A percentile compares a stretch with the other conserved stretches of the same genome.
Evolutionary conservation across 1,139 yeast species (phyloP).

Genomic region (Petasospora rhodanensis): DNA sequence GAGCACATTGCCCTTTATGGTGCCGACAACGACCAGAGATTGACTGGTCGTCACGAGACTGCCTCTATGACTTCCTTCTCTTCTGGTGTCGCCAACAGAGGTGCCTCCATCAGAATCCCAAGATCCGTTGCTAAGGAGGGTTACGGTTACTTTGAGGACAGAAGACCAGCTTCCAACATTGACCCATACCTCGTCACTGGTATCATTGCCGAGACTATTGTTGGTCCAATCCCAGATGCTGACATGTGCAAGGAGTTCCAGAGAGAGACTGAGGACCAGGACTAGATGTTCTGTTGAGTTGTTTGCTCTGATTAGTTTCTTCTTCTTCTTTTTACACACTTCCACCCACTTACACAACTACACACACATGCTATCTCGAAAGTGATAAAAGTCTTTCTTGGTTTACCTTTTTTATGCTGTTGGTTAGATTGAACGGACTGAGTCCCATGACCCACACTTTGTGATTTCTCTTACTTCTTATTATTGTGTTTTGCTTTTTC

Average conservation of each 20-base stretch:
- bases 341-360: too few species aligned
- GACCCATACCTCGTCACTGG: slow-evolving; percentile 99
- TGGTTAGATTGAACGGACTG: too few species aligned
- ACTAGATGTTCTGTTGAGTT: too few species aligned
- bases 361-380: too few species aligned
- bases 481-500: too few species aligned
- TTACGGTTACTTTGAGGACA: slow-evolving; percentile 97
- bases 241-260: slow-evolving; percentile 88
- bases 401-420: too few species aligned
- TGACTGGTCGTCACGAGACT: slow-evolving; percentile 98
- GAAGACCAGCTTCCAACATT: slow-evolving; percentile 99
- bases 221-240: slow-evolving; percentile 93
- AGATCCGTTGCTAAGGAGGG: slow-evolving; percentile 98
- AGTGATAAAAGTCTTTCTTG: too few species aligned
- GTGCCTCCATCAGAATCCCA: slow-evolving; percentile 98
- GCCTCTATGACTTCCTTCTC: slow-evolving; percentile 89
- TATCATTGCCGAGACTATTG: slow-evolving; percentile 94
- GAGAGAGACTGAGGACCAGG: slow-evolving; percentile 54
- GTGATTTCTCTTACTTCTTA: too few species aligned
- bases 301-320: too few species aligned
- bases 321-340: too few species aligned
- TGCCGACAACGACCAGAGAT: slow-evolving; percentile 88
- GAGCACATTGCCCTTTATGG: slow-evolving; percentile 97
- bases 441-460: too few species aligned
- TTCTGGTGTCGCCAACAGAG: slow-evolving; percentile 99